Percentiles rank a stretch among this genome's conserved stretches.
Conservation (phyloP, 2,329 filamentous ascomycete species). For the Dissoconium aciculare region DNA sequence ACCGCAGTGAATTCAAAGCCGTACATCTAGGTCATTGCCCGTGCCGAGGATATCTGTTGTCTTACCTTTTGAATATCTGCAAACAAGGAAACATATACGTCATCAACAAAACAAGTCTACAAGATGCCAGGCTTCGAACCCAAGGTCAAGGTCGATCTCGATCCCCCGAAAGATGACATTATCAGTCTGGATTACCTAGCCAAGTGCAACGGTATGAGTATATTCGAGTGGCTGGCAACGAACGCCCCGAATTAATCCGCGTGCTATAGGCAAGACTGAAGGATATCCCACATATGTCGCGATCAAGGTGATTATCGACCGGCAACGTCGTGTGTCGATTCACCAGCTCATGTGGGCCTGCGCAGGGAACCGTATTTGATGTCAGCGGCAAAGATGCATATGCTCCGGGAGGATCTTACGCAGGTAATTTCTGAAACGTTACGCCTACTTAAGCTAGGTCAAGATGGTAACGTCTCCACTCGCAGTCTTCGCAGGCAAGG, state of each 20-base stretch:
- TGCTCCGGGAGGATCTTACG: constrained; percentile 65
- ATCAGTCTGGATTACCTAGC: constrained; percentile 70
- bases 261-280: constrained; percentile 49
- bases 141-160: constrained; percentile 58
- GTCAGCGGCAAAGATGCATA: constrained; percentile 84
- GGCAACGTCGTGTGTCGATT: not conserved
- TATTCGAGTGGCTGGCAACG: too few relatives aligned
- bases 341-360: constrained; percentile 2
- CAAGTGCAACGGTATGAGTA: constrained; percentile 71
- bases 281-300: constrained; percentile 45
- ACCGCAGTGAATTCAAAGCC: too few relatives aligned
- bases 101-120: too few relatives aligned
- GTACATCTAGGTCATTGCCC: too few relatives aligned
- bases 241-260: too few relatives aligned
- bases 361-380: constrained; percentile 84
- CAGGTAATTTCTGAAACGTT: constrained; percentile 42
- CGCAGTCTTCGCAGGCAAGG: constrained; percentile 89
- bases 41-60: too few relatives aligned
- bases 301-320: constrained; percentile 35
- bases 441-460: too few relatives aligned
- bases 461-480: not conserved
- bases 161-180: constrained; percentile 72
- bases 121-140: constrained; percentile 47
- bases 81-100: too few relatives aligned
- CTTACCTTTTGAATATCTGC: too few relatives aligned